Conservation (phyloP, 2,329 filamentous ascomycete genomes). For the Paecilomyces fulvus region DNA sequence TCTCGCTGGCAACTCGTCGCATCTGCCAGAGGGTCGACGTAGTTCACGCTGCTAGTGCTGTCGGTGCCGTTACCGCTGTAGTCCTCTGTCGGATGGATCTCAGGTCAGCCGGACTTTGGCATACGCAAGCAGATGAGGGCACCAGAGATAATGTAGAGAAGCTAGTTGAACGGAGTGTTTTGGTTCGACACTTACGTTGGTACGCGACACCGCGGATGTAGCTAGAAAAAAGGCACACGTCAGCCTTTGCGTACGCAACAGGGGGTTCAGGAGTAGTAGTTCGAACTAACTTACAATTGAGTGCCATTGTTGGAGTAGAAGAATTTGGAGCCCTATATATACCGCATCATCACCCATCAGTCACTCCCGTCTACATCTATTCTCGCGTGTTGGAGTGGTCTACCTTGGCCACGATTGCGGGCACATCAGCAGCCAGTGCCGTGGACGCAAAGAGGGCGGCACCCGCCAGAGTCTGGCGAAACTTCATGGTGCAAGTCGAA, state of each 20-base stretch:
- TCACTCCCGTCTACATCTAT: background rate
- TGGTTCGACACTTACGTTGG: constrained; percentile 46
- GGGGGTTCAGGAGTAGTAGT: background rate
- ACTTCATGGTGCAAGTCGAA: constrained; percentile 43
- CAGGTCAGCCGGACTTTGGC: background rate
- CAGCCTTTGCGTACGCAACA: background rate
- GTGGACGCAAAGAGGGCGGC: constrained; percentile 44
- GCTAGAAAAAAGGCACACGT: constrained; percentile 10
- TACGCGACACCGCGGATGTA: constrained; percentile 91
- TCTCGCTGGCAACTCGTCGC: constrained; percentile 67
- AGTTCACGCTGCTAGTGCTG: constrained; percentile 42
- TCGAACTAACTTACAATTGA: constrained; percentile 43
- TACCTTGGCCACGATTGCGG: constrained; percentile 57
- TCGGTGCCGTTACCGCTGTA: constrained; percentile 41
- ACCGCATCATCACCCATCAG: background rate
- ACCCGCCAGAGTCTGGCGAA: constrained; percentile 41
- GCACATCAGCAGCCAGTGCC: constrained; percentile 45
- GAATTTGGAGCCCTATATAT: constrained; percentile 64
- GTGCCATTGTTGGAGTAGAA: constrained; percentile 77
- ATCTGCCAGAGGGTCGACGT: constrained; percentile 77
- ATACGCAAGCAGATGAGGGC: background rate
- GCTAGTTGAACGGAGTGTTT: background rate
- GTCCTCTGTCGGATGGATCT: background rate
- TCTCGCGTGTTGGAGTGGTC: background rate
- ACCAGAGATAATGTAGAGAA: background rate